Base-by-base conservation (phyloP, 2,329 filamentous ascomycete species). In the Aspergillus awamori region DNA sequence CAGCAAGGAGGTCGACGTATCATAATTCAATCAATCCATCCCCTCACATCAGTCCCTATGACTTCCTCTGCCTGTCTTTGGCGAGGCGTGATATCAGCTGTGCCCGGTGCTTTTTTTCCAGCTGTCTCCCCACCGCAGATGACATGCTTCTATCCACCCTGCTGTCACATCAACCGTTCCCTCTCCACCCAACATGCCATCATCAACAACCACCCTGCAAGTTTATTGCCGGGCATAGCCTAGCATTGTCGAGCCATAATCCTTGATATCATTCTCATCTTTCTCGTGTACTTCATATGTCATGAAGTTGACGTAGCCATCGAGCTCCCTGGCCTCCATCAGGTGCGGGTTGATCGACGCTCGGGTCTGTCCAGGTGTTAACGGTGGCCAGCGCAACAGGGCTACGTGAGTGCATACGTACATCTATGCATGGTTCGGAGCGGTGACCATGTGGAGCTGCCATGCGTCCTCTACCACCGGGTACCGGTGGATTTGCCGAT, bases 231-330 rank as follows among this genome's bases (percentile, higher is more conserved):
- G 26, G 8, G 24, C 13, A 13, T 10, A 28, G 5, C 41, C 3
- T 11, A 36, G 33, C 20, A 45, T 13, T 2, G 17, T 13, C 20
- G 10, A 28, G 5, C 30, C 36, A 8, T 33, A 22, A 15, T 48
- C n/a, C 24, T 36, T 20, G 30, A 24, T 6, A 11, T 43, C 26
- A 15, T 28, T 33, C 22, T 51, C 41, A 15, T 15, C 8, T 24
- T 11, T 26, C 8, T 39, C 11, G 5, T 52, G 8, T 33, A 53
- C 17, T 20, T 53, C 36, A 11, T 33, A 2, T n/a, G 38, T 5
- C 17, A 55, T n/a, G 8, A 24, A 8, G 41, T 49, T 48, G 58
- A 55, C 52, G 52, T 55, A 59, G 39, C 22, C 33, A 10, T 38
- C 11, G 41, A 59, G 55, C 10, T 55, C 17, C 6, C 10, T 26